phyloP scores from a whole-genome alignment of 495 filamentous ascomycete genomes.

The Aspergillus taichungensis region DNA sequence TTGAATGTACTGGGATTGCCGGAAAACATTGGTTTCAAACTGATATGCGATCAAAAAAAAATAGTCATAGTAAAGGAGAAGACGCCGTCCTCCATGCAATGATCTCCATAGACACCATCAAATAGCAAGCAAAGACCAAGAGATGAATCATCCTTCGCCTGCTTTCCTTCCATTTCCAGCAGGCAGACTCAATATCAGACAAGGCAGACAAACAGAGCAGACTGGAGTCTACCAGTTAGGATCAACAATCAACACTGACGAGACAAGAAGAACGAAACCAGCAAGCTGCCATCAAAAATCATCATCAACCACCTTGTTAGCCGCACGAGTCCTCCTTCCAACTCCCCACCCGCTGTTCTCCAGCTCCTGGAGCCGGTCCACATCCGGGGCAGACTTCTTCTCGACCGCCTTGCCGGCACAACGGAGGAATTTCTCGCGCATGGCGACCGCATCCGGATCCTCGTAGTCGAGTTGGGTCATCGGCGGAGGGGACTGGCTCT shows the following conservation, averaged over 20 bases:
- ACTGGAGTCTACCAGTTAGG: background rate
- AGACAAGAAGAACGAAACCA: background rate
- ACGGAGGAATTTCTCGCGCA: conserved; percentile 38
- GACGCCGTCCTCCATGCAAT: background rate
- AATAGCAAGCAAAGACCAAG: background rate
- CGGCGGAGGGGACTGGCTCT: conserved; percentile 25
- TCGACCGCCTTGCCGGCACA: conserved; percentile 31
- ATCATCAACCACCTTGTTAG: conserved; percentile 17
- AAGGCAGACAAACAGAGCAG: too few species aligned
- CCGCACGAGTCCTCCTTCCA: conserved; percentile 33
- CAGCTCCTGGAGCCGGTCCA: conserved; percentile 27
- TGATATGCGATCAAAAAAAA: too few species aligned
- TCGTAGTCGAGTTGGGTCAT: conserved; percentile 50
- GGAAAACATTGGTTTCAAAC: too few species aligned
- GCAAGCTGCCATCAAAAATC: conserved; percentile 6
- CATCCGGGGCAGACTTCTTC: conserved; percentile 16
- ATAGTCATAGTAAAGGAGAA: background rate
- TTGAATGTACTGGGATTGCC: too few species aligned
- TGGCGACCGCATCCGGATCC: conserved; percentile 41
- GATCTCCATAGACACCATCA: background rate
- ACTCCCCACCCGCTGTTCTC: conserved; percentile 29
- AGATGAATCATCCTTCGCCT: too few species aligned
- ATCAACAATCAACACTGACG: background rate
- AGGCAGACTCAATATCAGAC: too few species aligned
- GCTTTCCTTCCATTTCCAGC: too few species aligned